Conservation (phyloP, 345 rosid species). For the Eucalyptus microcorys region DNA sequence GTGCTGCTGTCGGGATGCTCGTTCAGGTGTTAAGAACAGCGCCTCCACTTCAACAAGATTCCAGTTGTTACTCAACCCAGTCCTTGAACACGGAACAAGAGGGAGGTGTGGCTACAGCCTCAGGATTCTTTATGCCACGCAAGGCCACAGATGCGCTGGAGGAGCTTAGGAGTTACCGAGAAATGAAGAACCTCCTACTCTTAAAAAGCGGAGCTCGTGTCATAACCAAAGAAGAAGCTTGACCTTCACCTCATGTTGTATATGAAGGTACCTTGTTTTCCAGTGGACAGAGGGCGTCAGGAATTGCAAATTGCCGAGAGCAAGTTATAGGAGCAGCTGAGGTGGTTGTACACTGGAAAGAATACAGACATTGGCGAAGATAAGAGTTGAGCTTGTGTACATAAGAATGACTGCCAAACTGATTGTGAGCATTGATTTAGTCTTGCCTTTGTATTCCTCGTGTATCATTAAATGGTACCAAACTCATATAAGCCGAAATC, state of each 20-base stretch:
- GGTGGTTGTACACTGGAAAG: not conserved
- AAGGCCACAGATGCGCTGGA: conserved; percentile 71
- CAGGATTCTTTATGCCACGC: conserved; percentile 59
- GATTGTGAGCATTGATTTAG: not conserved
- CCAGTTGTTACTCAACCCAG: conserved; percentile 48
- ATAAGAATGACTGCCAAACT: not conserved
- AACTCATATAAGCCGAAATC: not conserved
- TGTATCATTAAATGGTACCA: not conserved
- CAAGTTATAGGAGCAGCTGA: not conserved
- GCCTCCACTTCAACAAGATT: conserved; percentile 65
- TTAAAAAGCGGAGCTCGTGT: conserved; percentile 58
- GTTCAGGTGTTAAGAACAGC: conserved; percentile 80
- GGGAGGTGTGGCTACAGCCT: conserved; percentile 42
- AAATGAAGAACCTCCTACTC: conserved; percentile 71
- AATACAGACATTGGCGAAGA: not conserved
- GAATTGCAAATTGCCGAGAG: not conserved
- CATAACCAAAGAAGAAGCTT: conserved; percentile 15
- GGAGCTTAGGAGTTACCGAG: conserved; percentile 71
- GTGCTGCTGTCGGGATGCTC: conserved; percentile 83
- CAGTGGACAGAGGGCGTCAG: not conserved
- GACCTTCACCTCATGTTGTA: not conserved
- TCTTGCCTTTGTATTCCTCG: not conserved
- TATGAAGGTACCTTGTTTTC: not conserved
- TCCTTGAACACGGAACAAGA: conserved; percentile 31
- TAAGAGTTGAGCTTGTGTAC: not conserved